A percentile compares a stretch with the other conserved stretches of the same genome.
Conservation (phyloP, 176 grass and related monocot species). For the Hyparrhenia diplandra region DNA sequence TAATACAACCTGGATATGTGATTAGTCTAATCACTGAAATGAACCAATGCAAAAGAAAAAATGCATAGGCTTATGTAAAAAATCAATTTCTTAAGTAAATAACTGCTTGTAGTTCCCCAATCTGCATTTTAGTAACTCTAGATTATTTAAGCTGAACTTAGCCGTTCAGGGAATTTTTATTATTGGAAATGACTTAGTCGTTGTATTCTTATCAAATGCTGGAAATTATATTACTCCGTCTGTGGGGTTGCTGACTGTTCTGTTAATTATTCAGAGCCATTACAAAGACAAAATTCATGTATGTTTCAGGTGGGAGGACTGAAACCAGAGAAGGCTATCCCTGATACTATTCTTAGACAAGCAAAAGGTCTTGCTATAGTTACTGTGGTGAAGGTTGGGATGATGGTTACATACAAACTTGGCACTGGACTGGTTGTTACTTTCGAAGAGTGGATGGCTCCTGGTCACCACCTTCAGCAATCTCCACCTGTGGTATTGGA, state of each 20-base stretch:
- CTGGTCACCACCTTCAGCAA: slow-evolving; percentile 74
- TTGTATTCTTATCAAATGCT: neutral
- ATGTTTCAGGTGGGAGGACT: slow-evolving; percentile 54
- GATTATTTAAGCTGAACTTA: neutral
- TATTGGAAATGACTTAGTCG: neutral
- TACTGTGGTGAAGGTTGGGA: slow-evolving; percentile 67
- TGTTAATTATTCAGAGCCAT: slow-evolving; percentile 2
- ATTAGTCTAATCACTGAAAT: neutral
- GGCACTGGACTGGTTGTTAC: slow-evolving; percentile 68
- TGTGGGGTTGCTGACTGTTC: neutral
- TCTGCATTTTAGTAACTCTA: slow-evolving; percentile 4
- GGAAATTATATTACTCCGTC: neutral
- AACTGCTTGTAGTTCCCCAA: neutral
- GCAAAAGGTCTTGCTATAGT: slow-evolving; percentile 80
- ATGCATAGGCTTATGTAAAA: neutral
- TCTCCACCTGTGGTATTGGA: slow-evolving; percentile 67
- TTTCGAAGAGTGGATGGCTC: slow-evolving; percentile 62
- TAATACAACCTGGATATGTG: neutral
- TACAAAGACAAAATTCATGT: slow-evolving; percentile 2
- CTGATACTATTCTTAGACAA: slow-evolving; percentile 65
- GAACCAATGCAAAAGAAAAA: neutral
- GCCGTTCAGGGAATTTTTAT: neutral
- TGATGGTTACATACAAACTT: slow-evolving; percentile 76
- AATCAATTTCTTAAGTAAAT: neutral
- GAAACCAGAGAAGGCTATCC: slow-evolving; percentile 68